Percentiles rank a stretch among this genome's conserved stretches.
Conservation (phyloP, 768 basidiomycete genomes). For the Russula virescens region DNA sequence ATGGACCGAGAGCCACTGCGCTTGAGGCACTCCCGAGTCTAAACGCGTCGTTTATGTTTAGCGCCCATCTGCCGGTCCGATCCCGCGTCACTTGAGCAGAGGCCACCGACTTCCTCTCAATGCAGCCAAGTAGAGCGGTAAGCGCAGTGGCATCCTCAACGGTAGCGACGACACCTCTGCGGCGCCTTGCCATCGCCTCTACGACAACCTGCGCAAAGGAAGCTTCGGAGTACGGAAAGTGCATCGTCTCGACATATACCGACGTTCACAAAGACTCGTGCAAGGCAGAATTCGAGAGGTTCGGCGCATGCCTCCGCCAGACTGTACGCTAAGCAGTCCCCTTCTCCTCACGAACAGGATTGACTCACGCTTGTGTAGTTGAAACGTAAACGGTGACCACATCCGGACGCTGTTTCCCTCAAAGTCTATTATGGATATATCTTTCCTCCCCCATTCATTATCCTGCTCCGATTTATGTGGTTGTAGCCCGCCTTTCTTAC, state of each 20-base stretch:
- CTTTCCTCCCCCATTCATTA: neutral
- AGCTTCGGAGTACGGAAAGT: conserved; percentile 81
- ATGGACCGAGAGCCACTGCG: too few species aligned
- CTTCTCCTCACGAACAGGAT: neutral
- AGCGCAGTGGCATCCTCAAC: conserved; percentile 26
- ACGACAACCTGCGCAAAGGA: conserved; percentile 67
- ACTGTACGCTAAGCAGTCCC: conserved; percentile 47
- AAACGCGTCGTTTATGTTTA: too few species aligned
- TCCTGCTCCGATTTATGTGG: neutral
- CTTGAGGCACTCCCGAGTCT: too few species aligned
- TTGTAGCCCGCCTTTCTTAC: neutral
- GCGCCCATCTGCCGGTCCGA: too few species aligned
- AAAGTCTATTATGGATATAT: too few species aligned
- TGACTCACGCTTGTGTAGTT: conserved; percentile 34
- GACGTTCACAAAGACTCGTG: conserved; percentile 85
- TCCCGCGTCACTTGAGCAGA: too few species aligned
- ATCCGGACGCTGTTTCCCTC: neutral
- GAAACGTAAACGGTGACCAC: conserved; percentile 50
- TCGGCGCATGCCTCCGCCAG: conserved; percentile 73
- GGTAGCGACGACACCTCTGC: conserved; percentile 42
- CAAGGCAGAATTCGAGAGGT: conserved; percentile 75
- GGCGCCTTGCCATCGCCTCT: conserved; percentile 62
- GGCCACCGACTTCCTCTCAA: too few species aligned
- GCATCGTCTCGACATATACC: conserved; percentile 74
- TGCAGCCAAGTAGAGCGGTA: conserved; percentile 16